These are phyloP conservation scores for Plasmodium billcollinsi DNA, from an alignment of 169 alveolate species.

Conservation along the genomic window DNA sequence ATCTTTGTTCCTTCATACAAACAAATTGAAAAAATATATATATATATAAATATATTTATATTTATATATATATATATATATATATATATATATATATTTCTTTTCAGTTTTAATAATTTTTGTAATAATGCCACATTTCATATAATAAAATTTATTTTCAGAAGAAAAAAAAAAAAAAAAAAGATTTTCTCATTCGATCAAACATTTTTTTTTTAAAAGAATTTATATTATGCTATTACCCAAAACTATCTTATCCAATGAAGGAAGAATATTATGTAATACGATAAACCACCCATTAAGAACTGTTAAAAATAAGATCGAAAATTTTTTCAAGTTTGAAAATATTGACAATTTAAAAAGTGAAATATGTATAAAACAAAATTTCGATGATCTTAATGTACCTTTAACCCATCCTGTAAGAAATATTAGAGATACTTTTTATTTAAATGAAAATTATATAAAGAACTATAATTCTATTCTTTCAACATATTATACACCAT, in stretches of 20 bases:
- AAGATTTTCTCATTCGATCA: no score
- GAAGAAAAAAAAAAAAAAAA: no score
- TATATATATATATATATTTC: no score
- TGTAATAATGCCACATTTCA: no score
- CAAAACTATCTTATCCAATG: constrained; percentile 48
- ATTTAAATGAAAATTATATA: constrained; percentile 81
- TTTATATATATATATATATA: no score
- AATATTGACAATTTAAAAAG: constrained; percentile 80
- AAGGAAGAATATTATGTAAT: constrained; percentile 39
- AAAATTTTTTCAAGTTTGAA: constrained; percentile 47
- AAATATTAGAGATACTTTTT: constrained; percentile 90
- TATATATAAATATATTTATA: no score
- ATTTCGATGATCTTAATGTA: constrained; percentile 91
- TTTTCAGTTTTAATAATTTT: no score
- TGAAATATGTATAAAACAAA: constrained; percentile 81
- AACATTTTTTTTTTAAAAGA: no score
- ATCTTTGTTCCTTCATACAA: no score
- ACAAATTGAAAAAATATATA: no score
- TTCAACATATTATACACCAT: constrained; percentile 11
- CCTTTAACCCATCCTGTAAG: constrained; percentile 93
- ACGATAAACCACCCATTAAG: constrained; percentile 51
- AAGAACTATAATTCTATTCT: constrained; percentile 7
- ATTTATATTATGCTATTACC: constrained; percentile 9
- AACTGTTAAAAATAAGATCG: constrained; percentile 59
- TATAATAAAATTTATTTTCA: no score